phyloP scores from a whole-genome alignment of 805 yeast species.

The Zygoascus bituminiphila region DNA sequence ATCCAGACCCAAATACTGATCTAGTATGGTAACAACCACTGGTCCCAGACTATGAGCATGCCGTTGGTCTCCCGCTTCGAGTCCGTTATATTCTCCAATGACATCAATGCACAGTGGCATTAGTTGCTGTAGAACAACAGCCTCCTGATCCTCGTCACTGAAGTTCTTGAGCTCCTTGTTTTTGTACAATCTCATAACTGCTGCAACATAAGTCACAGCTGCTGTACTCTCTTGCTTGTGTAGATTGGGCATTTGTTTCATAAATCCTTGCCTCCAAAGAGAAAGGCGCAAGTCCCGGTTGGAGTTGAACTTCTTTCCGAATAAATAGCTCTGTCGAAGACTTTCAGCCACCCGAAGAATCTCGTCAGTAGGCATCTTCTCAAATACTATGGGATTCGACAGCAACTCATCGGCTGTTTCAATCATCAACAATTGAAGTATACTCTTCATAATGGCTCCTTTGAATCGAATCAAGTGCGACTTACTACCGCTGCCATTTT shows the following conservation, averaged over 20 bases:
- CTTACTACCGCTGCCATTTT: conserved; percentile 15
- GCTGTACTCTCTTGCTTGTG: conserved; percentile 87
- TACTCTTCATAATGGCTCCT: conserved; percentile 84
- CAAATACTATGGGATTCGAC: conserved; percentile 59
- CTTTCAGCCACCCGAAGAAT: conserved; percentile 52
- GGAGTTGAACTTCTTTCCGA: conserved; percentile 81
- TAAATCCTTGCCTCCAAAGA: conserved; percentile 84
- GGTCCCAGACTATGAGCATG: conserved; percentile 85
- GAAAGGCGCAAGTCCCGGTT: conserved; percentile 82
- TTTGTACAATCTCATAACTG: conserved; percentile 71
- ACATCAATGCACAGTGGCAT: conserved; percentile 67
- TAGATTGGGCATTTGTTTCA: conserved; percentile 85
- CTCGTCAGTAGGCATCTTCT: conserved; percentile 56
- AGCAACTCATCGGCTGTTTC: conserved; percentile 77
- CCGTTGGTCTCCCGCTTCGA: conserved; percentile 64
- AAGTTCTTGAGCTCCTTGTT: background rate
- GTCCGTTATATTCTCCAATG: conserved; percentile 55
- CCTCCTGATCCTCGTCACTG: conserved; percentile 34
- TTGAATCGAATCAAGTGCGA: conserved; percentile 32
- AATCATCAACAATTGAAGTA: conserved; percentile 79
- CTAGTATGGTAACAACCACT: conserved; percentile 78
- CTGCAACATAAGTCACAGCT: conserved; percentile 75
- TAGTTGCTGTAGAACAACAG: conserved; percentile 42
- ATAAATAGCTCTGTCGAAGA: conserved; percentile 62
- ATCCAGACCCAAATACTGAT: conserved; percentile 72